A percentile compares a stretch with the other conserved stretches of the same genome.
These are phyloP conservation scores for Pyrenophora seminiperda DNA, from an alignment of 2,329 filamentous ascomycete species.

Conservation along the genomic window DNA sequence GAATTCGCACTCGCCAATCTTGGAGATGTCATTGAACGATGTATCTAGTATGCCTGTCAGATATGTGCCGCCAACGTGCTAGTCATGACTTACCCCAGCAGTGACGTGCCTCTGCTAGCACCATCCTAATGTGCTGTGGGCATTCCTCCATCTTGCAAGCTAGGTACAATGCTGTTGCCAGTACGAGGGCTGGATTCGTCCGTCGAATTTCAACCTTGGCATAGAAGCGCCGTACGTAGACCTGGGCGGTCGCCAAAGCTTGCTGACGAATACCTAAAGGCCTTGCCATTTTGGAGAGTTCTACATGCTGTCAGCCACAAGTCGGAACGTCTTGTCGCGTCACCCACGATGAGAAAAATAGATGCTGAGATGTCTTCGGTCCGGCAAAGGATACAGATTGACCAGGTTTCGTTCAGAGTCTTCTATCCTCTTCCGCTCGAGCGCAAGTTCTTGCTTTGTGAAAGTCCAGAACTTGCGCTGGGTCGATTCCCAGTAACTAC, in stretches of 20 bases:
- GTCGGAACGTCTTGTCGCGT: not conserved
- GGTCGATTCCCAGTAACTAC: slow-evolving; percentile 96
- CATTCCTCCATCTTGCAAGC: slow-evolving; percentile 98
- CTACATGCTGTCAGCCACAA: slow-evolving; percentile 39
- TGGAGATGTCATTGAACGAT: slow-evolving; percentile 68
- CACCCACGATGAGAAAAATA: slow-evolving; percentile 86
- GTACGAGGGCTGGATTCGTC: slow-evolving; percentile 90
- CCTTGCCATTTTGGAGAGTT: slow-evolving; percentile 81
- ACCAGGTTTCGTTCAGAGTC: slow-evolving; percentile 75
- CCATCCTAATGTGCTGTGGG: slow-evolving; percentile 91
- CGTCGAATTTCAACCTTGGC: slow-evolving; percentile 85
- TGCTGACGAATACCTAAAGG: slow-evolving; percentile 86
- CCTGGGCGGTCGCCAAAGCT: slow-evolving; percentile 88
- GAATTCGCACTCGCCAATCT: slow-evolving; percentile 93
- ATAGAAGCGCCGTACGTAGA: slow-evolving; percentile 95
- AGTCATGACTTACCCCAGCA: slow-evolving; percentile 53
- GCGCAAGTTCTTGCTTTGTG: slow-evolving; percentile 76
- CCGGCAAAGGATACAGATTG: slow-evolving; percentile 80
- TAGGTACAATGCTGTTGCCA: slow-evolving; percentile 92
- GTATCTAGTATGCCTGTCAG: slow-evolving; percentile 34
- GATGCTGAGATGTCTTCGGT: slow-evolving; percentile 80
- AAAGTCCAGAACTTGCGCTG: slow-evolving; percentile 92
- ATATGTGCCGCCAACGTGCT: not conserved
- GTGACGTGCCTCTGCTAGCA: slow-evolving; percentile 82
- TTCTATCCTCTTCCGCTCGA: slow-evolving; percentile 76